Base-by-base conservation (phyloP, 2,329 filamentous ascomycete genomes). In the Fusarium graminum region DNA sequence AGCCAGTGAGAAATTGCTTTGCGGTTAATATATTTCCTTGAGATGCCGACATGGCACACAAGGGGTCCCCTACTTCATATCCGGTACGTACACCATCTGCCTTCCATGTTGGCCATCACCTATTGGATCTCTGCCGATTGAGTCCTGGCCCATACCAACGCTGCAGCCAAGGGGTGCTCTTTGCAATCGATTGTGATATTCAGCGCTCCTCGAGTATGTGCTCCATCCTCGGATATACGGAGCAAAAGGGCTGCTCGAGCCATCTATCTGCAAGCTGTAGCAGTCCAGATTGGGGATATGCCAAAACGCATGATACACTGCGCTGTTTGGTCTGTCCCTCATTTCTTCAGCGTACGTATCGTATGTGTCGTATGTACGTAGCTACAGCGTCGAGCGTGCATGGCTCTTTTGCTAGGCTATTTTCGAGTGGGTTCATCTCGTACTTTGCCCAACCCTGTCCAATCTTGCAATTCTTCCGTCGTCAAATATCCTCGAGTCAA, bases 151-250 rank as follows among this genome's bases (percentile, higher is more conserved):
- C 44, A 67, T 52, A 70, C 70, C 70, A 58, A 72, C 67, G 69
- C 62, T 59, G 52, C 60, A 68, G 68, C 65, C 61, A 63, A 60
- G 55, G 59, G 56, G 65, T 59, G 64, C 59, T 61, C 58, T 68
- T 43, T 34, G 25, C 54, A 51, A 28, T 26, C 41, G 53, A 28
- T 53, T 49, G 39, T 59, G 47, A 67, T 49, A 38, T 55, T 42
- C 52, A n/a, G 43, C 13, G 49, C 50, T 43, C 59, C 59, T 62
- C 40, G 36, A 52, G 22, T 32, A 59, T 26, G 38, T 50, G 39
- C 16, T 25, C 14, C 16, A 5, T 17, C 10, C 3, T n/a, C 34
- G 34, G 34, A 36, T 36, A 36, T 36, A 36, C 34, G 34, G 55
- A 61, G 63, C 55, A 41, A 51, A 59, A 65, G 55, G 22, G 6